phyloP scores from a whole-genome alignment of 1,139 yeast genomes.

The Magnusiomyces magnusii region DNA sequence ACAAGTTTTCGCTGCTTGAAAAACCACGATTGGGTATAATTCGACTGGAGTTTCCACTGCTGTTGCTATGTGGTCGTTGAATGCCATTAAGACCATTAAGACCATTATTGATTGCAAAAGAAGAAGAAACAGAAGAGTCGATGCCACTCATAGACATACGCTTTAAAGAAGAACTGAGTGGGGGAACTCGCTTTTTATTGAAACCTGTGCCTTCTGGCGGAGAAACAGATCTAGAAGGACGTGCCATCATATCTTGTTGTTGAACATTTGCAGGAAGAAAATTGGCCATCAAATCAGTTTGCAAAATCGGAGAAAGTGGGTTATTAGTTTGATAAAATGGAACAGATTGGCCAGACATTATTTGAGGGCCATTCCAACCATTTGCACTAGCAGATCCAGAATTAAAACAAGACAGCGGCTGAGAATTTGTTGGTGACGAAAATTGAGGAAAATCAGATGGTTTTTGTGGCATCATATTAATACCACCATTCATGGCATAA shows the following conservation, averaged over 20 bases:
- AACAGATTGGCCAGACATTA: neutral
- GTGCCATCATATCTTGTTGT: neutral
- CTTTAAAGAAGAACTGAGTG: neutral
- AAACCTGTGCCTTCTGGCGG: neutral
- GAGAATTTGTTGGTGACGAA: neutral
- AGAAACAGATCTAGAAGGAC: neutral
- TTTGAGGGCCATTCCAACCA: neutral
- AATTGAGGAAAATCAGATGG: neutral
- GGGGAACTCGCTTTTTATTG: neutral
- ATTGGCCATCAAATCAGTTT: neutral
- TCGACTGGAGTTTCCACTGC: neutral
- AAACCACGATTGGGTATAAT: neutral
- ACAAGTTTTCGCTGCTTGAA: neutral
- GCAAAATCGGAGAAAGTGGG: neutral
- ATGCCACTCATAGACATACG: neutral
- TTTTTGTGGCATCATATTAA: neutral
- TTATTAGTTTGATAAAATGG: neutral
- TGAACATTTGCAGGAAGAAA: neutral
- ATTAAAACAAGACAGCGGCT: neutral
- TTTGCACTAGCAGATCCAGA: neutral
- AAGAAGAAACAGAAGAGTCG: neutral
- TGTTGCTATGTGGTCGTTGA: conserved; percentile 1
- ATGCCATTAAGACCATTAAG: neutral
- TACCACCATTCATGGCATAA: neutral
- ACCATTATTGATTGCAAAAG: neutral